A percentile compares a stretch with the other conserved stretches of the same genome.
Conservation (phyloP, 306 rosid species). For the Medicago ruthenica region DNA sequence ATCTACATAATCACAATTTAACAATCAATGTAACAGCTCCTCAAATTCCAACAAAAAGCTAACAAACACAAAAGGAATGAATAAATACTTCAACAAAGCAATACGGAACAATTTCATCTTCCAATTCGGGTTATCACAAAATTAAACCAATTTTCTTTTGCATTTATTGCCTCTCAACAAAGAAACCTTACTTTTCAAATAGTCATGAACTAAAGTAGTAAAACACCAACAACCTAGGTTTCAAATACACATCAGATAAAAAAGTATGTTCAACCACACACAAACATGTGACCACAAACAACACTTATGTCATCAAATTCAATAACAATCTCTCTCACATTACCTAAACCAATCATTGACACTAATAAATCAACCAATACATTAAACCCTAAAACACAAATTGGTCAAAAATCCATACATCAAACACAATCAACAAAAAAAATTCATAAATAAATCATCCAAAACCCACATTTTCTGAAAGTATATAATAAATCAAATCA, state of each 20-base stretch:
- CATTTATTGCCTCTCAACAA: not conserved
- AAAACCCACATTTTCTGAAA: not conserved
- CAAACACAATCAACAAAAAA: not conserved
- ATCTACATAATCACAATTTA: not conserved
- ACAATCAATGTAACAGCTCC: not conserved
- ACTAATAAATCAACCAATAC: not conserved
- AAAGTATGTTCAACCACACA: constrained; percentile 7
- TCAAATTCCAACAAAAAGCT: not conserved
- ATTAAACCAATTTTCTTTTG: not conserved
- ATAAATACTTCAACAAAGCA: not conserved
- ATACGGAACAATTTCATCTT: not conserved
- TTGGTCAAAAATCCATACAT: not conserved
- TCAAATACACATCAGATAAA: not conserved
- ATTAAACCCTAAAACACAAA: not conserved
- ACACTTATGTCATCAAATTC: constrained; percentile 11
- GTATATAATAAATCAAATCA: not conserved
- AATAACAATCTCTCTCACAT: not conserved
- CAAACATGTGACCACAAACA: not conserved
- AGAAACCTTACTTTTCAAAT: not conserved
- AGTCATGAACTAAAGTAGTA: not conserved
- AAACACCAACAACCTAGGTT: not conserved
- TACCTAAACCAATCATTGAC: not conserved
- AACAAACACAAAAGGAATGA: not conserved
- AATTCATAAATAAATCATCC: not conserved
- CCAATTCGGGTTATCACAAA: not conserved